Conservation (phyloP, 2,329 filamentous ascomycete species). For the Colletotrichum orbiculare region DNA sequence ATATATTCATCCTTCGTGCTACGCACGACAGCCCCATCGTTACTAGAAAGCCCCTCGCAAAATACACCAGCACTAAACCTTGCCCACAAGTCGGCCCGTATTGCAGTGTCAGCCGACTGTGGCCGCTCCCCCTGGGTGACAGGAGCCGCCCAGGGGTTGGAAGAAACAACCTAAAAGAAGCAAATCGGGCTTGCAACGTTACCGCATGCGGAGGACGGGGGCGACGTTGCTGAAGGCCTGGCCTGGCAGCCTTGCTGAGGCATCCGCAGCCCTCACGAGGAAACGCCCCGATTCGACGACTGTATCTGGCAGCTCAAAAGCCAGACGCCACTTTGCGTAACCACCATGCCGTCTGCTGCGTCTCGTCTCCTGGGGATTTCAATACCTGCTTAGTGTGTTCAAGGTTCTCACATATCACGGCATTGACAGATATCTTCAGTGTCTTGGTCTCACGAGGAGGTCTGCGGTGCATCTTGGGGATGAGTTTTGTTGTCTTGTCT, state of each 20-base stretch:
- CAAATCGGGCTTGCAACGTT: background rate
- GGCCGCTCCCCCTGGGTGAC: background rate
- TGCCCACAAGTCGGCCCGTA: conserved; percentile 5
- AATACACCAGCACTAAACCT: conserved; percentile 6
- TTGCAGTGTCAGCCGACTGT: conserved; percentile 5
- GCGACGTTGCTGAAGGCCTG: too few species aligned
- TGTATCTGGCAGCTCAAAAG: background rate
- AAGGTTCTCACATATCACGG: conserved; percentile 7
- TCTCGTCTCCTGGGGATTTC: too few species aligned
- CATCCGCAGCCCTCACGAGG: background rate
- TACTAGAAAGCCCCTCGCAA: background rate
- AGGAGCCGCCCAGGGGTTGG: too few species aligned
- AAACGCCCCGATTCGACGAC: background rate
- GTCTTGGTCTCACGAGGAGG: background rate
- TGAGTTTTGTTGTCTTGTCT: conserved; percentile 19
- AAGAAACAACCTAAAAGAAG: background rate
- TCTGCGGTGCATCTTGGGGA: background rate
- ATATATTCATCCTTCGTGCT: background rate
- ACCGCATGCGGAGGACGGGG: background rate
- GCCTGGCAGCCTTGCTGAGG: too few species aligned
- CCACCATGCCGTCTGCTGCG: background rate
- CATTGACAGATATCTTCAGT: background rate
- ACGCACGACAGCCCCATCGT: conserved; percentile 6
- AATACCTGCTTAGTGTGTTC: background rate
- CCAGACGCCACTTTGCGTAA: conserved; percentile 20